Conservation (phyloP, 2,329 filamentous ascomycete genomes). For the Chaetomium sp. region DNA sequence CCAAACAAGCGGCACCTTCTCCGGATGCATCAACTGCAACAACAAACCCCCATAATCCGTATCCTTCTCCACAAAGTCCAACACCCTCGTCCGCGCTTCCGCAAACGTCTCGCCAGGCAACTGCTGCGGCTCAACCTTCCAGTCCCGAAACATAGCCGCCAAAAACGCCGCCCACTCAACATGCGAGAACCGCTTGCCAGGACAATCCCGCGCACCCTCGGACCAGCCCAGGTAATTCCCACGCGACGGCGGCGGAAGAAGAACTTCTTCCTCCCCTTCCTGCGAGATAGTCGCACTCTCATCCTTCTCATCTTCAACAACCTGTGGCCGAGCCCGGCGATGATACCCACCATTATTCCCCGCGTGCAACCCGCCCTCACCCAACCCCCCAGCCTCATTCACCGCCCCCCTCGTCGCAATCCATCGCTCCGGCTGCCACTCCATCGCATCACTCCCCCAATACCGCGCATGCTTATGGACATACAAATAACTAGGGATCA, state of each 20-base stretch:
- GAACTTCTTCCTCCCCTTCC: conserved; percentile 16
- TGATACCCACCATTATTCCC: background rate
- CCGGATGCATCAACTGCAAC: conserved; percentile 25
- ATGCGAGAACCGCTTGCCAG: conserved; percentile 29
- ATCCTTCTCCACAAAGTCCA: conserved; percentile 22
- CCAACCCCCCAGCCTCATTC: background rate
- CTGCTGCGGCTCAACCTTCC: conserved; percentile 21
- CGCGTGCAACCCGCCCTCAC: background rate
- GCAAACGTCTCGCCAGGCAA: conserved; percentile 17
- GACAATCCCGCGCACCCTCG: conserved; percentile 27
- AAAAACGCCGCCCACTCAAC: conserved; percentile 20
- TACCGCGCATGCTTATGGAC: conserved; percentile 24
- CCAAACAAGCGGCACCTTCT: conserved; percentile 23
- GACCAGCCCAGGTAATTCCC: conserved; percentile 27
- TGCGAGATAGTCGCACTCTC: background rate
- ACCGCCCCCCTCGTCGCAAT: background rate
- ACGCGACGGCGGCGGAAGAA: conserved; percentile 3
- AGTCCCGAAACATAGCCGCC: conserved; percentile 22
- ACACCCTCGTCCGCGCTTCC: conserved; percentile 17
- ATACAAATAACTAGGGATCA: conserved; percentile 17
- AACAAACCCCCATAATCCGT: conserved; percentile 21
- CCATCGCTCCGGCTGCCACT: conserved; percentile 26
- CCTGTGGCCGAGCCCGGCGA: too few relatives aligned
- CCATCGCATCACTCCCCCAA: conserved; percentile 24
- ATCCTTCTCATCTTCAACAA: conserved; percentile 12